These are phyloP conservation scores for Pilatotrama ljubarskyi DNA, from an alignment of 768 basidiomycete genomes.

Conservation along the genomic window DNA sequence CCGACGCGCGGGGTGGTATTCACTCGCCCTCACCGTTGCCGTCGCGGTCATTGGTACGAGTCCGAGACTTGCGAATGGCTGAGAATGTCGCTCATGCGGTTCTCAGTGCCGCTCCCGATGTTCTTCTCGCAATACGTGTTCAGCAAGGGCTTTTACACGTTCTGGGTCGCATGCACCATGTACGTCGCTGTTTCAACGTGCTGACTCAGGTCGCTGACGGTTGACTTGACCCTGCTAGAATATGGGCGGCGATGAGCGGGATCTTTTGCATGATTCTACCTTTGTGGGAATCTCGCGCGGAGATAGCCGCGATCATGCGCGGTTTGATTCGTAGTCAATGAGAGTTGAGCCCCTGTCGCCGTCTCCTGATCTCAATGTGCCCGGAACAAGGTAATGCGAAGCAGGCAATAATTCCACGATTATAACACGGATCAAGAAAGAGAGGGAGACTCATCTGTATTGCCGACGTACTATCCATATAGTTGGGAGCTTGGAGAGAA, in stretches of 20 bases:
- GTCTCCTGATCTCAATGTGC: no score
- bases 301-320: constrained; percentile 27
- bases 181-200: constrained; percentile 7
- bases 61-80: background rate
- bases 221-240: constrained; percentile 11
- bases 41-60: constrained; percentile 31
- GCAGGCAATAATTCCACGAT: no score
- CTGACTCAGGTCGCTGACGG: background rate
- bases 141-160: constrained; percentile 33
- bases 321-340: constrained; percentile 2
- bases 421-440: no score
- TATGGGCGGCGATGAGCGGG: constrained; percentile 34
- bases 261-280: constrained; percentile 34
- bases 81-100: background rate
- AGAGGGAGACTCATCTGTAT: no score
- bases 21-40: constrained; percentile 28
- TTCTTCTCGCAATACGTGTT: constrained; percentile 40
- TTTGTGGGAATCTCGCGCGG: constrained; percentile 31
- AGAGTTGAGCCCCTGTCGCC: no score
- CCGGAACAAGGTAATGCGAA: no score
- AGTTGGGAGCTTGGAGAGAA: no score
- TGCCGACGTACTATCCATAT: no score
- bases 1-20: constrained; percentile 33
- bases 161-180: constrained; percentile 39
- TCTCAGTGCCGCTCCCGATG: constrained; percentile 36